Percentiles rank a stretch among this genome's conserved stretches.
These are phyloP conservation scores for Lyophyllum shimeji DNA, from an alignment of 768 basidiomycete genomes.

Conservation along the genomic window DNA sequence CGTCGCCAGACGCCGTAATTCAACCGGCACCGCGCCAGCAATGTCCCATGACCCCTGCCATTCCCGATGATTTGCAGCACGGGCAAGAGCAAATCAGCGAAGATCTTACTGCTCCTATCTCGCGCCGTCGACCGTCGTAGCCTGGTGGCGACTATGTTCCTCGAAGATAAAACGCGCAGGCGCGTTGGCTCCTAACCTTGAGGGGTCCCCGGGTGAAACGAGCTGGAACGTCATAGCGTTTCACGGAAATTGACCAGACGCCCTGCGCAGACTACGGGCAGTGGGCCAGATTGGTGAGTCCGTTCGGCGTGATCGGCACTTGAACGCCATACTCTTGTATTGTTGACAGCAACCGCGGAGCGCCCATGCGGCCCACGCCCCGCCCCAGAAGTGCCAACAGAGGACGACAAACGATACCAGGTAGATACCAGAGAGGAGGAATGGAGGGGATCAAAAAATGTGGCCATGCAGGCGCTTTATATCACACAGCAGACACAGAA, in stretches of 20 bases:
- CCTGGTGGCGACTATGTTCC: neutral
- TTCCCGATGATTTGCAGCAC: neutral
- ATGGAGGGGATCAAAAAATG: conserved; percentile 10
- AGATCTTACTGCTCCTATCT: neutral
- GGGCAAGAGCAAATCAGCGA: neutral
- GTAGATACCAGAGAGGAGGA: neutral
- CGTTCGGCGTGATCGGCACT: conserved; percentile 6
- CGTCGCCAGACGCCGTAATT: neutral
- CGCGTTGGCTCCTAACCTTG: neutral
- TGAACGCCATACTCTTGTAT: neutral
- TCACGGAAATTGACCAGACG: neutral
- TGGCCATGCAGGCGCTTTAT: conserved; percentile 8
- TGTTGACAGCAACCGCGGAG: neutral
- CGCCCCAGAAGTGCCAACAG: neutral
- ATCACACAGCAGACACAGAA: conserved; percentile 5
- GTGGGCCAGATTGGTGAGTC: conserved; percentile 6
- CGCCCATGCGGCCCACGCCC: neutral
- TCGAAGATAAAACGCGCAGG: neutral
- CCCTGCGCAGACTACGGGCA: neutral
- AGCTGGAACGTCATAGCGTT: neutral
- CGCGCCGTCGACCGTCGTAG: neutral
- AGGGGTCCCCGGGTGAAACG: neutral
- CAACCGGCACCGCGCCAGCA: neutral
- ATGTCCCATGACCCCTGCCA: conserved; percentile 7
- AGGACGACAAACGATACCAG: neutral